Evolutionary conservation across 305 asterid species (phyloP), one percentile per base, ranked within the genome.

Genomic region (Lippia alba): DNA sequence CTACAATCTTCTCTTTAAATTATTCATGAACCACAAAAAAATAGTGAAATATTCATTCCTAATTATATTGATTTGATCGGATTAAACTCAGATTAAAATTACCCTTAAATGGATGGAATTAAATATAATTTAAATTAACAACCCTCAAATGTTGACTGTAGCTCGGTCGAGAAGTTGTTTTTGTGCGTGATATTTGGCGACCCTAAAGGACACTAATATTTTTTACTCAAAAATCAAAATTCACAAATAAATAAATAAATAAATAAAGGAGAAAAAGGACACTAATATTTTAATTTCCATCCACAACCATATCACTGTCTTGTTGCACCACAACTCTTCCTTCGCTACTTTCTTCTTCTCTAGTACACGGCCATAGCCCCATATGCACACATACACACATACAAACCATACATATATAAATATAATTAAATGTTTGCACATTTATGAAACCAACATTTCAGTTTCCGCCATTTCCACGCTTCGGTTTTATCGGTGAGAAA

Each of bases 401-500:
- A 6, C 4, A 33, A 1, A 5, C 2, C n/a, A 4, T 24, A 24
- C 30, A 24, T 24, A 24, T 24, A 57, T 57, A 7, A 10, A 16
- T 36, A n/a, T 36, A n/a, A 11, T 16, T 14, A 12, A 12, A 14
- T 14, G 24, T 41, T 1, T 19, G 30, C 11, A 45, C 55, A 48
- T 73, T 55, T 56, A 49, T 57, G 19, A 10, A 49, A 9, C 6
- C 32, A 51, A 30, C 48, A 12, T 8, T 3, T 15, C 33, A 7
- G 48, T 48, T 19, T 15, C n/a, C 12, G n/a, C 12, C 17, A n/a
- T 10, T 11, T 48, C 9, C 3, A 12, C 51, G 8, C 64, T 32
- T 76, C 41, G 70, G 59, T 76, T 65, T 61, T 60, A 71, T 71
- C 80, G 77, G 55, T 41, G 66, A 53, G 70, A 54, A 32, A 15